Base-by-base conservation (phyloP, 2,329 filamentous ascomycete species). In the Ciborinia camelliae region DNA sequence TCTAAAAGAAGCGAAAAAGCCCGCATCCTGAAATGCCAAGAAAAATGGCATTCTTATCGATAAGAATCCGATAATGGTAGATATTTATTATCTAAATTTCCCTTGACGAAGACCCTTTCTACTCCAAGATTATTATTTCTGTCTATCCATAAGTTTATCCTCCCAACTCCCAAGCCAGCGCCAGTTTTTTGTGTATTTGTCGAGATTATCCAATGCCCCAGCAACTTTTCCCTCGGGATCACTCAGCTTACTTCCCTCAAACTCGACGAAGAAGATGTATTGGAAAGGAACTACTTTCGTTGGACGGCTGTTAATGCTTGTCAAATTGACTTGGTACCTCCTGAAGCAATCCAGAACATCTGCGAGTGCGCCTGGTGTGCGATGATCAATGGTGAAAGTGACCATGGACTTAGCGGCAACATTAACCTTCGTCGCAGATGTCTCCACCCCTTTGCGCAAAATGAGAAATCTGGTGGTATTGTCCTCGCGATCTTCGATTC, bases 191-290 rank as follows among this genome's bases (percentile, higher is more conserved):
- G 86, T 86, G 68, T 86, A 83, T 37, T 74, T 75, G 1, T 77
- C 78, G 69, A 92, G 79, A 68, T 83, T 83, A 59, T 78, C 79
- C 74, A 93, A 76, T 32, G 86, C 89, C 28, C 77, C 77, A 65
- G 84, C 81, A 20, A 92, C 87, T 67, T 81, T 80, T 4, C 81
- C 83, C 61, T 82, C 80, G 2, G 81, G 80, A 71, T 86, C 85
- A 57, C 78, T 76, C 64, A 75, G 71, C 69, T 78, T 79, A 75
- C 86, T 82, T 1, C 90, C 89, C 75, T 90, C 85, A 72, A 96
- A 92, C 80, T 98, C 94, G 37, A 97, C 88, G 74, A 98, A 93
- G 79, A 98, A 97, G 45, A 97, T 85, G 78, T 98, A 98, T 75
- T 96, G 88, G 85, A 96, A 98, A 26, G 90, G 86, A 70, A 81